Percentiles rank a stretch among this genome's conserved stretches.
Evolutionary conservation across 2,329 filamentous ascomycete species (phyloP).

Genomic region (Alternaria brassicae): DNA sequence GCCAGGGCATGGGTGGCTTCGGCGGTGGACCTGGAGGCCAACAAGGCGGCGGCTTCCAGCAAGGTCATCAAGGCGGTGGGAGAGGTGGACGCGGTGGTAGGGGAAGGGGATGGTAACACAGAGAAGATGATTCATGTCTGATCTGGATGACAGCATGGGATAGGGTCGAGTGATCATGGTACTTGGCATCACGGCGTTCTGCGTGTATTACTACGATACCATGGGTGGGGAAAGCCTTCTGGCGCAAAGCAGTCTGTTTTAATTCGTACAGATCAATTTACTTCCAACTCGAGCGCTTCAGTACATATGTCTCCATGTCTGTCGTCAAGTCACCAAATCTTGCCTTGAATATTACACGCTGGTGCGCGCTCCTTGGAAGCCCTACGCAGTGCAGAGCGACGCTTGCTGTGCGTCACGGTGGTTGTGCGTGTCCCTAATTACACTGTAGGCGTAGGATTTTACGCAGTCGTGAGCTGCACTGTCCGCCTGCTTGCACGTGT

Average conservation of each 20-base stretch:
- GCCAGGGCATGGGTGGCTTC: slow-evolving; percentile 40
- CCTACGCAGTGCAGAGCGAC: not conserved
- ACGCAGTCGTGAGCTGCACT: not conserved
- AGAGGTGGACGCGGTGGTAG: slow-evolving; percentile 36
- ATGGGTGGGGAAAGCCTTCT: slow-evolving; percentile 19
- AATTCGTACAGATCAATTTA: slow-evolving; percentile 12
- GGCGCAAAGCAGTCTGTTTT: slow-evolving; percentile 16
- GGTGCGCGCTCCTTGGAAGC: not conserved
- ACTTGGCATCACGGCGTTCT: slow-evolving; percentile 26
- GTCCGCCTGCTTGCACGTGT: not conserved
- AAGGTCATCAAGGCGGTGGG: slow-evolving; percentile 40
- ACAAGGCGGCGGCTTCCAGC: slow-evolving; percentile 37
- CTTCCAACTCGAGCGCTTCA: not conserved
- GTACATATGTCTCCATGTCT: not conserved
- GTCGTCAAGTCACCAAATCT: not conserved
- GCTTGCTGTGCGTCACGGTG: not conserved
- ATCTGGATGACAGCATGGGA: not conserved
- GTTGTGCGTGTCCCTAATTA: not conserved
- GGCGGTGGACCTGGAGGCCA: slow-evolving; percentile 31
- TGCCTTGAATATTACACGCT: not conserved
- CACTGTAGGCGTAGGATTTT: not conserved
- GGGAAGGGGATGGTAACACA: slow-evolving; percentile 33
- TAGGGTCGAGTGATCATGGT: not conserved
- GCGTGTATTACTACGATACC: slow-evolving; percentile 32
- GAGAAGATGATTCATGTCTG: not conserved